These are phyloP conservation scores for Pseudopediastrum boryanum DNA, from an alignment of 139 green algal genomes.

Conservation along the genomic window DNA sequence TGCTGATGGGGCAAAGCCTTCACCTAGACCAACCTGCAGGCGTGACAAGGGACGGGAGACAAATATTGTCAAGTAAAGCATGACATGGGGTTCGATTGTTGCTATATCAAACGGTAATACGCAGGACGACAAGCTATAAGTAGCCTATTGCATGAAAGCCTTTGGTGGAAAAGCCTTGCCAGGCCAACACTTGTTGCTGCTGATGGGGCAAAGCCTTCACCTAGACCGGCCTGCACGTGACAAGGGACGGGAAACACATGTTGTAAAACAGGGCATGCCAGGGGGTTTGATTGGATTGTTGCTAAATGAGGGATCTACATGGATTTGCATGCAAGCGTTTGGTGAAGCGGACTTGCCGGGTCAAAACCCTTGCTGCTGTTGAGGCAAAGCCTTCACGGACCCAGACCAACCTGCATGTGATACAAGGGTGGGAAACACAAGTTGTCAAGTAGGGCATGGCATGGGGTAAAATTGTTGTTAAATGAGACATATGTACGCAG, in stretches of 20 bases:
- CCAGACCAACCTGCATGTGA: constrained; percentile 91
- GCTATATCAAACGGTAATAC: no score
- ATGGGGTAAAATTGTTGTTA: no score
- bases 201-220: constrained; percentile 94
- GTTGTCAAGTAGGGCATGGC: no score
- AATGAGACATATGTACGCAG: no score
- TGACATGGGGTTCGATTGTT: no score
- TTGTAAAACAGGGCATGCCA: no score
- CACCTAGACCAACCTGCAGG: constrained; percentile 91
- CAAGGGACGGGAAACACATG: background rate
- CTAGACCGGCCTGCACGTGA: constrained; percentile 91
- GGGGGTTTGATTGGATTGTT: no score
- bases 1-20: constrained; percentile 93
- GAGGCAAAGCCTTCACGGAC: constrained; percentile 95
- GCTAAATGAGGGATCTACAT: no score
- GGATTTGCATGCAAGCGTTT: constrained; percentile 86
- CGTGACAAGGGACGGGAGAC: constrained; percentile 40
- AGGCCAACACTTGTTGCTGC: constrained; percentile 78
- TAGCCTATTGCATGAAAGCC: constrained; percentile 81
- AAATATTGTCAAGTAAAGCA: no score
- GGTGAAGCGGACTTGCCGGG: constrained; percentile 46
- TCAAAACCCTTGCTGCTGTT: constrained; percentile 82
- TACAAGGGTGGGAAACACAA: background rate
- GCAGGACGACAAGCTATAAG: no score
- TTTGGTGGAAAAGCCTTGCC: constrained; percentile 63